Evolutionary conservation across 2,329 filamentous ascomycete genomes (phyloP).

Genomic region (Metarhizium anisopliae): DNA sequence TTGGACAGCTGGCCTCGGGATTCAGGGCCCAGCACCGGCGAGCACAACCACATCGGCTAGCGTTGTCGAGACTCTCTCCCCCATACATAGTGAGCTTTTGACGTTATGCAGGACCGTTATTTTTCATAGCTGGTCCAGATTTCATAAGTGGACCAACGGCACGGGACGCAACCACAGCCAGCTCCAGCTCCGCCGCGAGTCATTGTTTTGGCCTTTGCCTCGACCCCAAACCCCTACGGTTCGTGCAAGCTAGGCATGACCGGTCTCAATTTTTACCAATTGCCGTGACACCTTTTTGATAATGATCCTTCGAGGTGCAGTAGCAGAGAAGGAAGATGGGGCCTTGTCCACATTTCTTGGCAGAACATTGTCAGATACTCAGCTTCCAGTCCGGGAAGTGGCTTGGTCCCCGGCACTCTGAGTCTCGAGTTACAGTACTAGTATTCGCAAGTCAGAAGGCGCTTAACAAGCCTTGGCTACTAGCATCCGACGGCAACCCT

Average conservation of each 20-base stretch:
- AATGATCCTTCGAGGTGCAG: background rate
- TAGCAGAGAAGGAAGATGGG: background rate
- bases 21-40: background rate
- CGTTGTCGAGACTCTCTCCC: background rate
- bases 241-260: background rate
- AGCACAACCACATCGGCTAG: background rate
- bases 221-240: background rate
- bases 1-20: background rate
- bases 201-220: background rate
- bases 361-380: background rate
- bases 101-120: background rate
- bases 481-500: no score
- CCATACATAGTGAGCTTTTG: background rate
- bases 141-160: slow-evolving; percentile 1
- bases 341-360: background rate
- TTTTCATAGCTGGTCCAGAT: background rate
- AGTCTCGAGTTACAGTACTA: background rate
- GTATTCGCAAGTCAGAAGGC: background rate
- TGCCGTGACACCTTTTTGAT: background rate
- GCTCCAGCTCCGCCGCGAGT: background rate
- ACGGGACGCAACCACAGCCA: slow-evolving; percentile 1
- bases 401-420: background rate
- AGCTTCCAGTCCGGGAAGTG: background rate
- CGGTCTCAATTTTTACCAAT: background rate
- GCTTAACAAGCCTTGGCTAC: background rate